Evolutionary conservation across 108 stramenopile species (phyloP).

Genomic region (Nannochloropsis salina): DNA sequence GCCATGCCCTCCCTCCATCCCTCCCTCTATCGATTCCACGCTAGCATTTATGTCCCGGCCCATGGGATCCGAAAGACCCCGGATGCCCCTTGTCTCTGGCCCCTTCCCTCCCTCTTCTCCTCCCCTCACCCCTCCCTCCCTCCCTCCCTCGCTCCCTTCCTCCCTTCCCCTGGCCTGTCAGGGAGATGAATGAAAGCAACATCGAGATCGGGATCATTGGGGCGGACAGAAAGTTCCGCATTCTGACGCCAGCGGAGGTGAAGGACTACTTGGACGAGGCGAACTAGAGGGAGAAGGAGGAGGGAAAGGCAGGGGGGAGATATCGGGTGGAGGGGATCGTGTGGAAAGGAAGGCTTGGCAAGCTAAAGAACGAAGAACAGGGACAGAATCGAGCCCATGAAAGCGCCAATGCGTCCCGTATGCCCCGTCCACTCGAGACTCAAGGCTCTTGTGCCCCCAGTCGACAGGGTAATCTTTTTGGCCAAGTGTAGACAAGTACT

Average conservation of each 20-base stretch:
- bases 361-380: too few species aligned
- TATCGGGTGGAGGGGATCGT: background rate
- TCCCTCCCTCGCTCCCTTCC: background rate
- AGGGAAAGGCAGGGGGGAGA: background rate
- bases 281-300: conserved; percentile 22
- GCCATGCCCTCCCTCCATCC: background rate
- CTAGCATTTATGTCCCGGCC: too few species aligned
- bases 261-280: conserved; percentile 98
- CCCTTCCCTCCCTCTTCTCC: background rate
- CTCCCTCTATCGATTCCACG: background rate
- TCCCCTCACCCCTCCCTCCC: background rate
- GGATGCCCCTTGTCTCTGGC: too few species aligned
- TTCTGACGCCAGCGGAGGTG: conserved; percentile 94
- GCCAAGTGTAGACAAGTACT: too few species aligned
- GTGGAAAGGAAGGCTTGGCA: too few species aligned
- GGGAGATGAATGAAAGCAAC: conserved; percentile 96
- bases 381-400: too few species aligned
- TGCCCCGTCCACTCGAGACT: background rate
- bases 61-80: too few species aligned
- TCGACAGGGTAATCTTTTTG: too few species aligned
- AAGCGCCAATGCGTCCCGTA: background rate
- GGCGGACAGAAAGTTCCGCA: conserved; percentile 75
- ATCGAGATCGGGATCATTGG: conserved; percentile 94
- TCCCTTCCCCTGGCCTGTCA: too few species aligned
- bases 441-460: background rate